phyloP scores from a whole-genome alignment of 192 early-diverging fungal species.

The Coemansia sp. region DNA sequence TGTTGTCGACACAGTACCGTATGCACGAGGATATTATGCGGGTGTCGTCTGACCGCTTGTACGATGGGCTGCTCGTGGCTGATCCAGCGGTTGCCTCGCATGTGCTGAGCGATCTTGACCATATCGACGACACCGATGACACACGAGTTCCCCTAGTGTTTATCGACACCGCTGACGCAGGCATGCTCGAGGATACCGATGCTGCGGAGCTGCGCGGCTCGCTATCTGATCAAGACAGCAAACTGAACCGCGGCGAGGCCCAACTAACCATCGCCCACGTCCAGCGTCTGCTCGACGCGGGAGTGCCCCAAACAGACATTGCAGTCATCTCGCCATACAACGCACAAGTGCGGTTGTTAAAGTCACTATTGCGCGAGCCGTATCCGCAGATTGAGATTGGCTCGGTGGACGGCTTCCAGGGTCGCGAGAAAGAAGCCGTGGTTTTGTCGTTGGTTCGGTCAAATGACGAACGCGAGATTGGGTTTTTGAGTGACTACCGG shows the following conservation, averaged over 20 bases:
- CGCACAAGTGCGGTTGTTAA: conserved; percentile 66
- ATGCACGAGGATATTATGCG: conserved; percentile 82
- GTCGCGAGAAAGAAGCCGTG: conserved; percentile 86
- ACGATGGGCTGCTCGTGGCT: conserved; percentile 65
- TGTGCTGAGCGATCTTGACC: conserved; percentile 61
- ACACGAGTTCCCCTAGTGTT: conserved; percentile 60
- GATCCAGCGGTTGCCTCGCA: conserved; percentile 62
- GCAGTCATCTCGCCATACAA: conserved; percentile 87
- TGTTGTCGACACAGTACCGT: conserved; percentile 84
- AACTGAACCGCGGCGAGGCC: conserved; percentile 77
- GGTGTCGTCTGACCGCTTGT: conserved; percentile 69
- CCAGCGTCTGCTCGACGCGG: conserved; percentile 58
- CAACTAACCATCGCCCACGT: conserved; percentile 63
- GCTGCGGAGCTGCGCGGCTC: background rate
- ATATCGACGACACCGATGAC: conserved; percentile 60
- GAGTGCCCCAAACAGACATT: conserved; percentile 63
- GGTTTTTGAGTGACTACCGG: conserved; percentile 78
- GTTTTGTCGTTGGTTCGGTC: conserved; percentile 78
- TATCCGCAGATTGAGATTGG: conserved; percentile 73
- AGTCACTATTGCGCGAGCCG: conserved; percentile 50
- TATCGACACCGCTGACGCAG: conserved; percentile 65
- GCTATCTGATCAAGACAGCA: conserved; percentile 55
- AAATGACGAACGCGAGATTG: conserved; percentile 73
- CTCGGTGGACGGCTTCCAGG: conserved; percentile 88
- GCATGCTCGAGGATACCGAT: conserved; percentile 41